A percentile compares a stretch with the other conserved stretches of the same genome.
Evolutionary conservation across 192 early-diverging fungal genomes (phyloP).

Genomic region (Mortierella claussenii): DNA sequence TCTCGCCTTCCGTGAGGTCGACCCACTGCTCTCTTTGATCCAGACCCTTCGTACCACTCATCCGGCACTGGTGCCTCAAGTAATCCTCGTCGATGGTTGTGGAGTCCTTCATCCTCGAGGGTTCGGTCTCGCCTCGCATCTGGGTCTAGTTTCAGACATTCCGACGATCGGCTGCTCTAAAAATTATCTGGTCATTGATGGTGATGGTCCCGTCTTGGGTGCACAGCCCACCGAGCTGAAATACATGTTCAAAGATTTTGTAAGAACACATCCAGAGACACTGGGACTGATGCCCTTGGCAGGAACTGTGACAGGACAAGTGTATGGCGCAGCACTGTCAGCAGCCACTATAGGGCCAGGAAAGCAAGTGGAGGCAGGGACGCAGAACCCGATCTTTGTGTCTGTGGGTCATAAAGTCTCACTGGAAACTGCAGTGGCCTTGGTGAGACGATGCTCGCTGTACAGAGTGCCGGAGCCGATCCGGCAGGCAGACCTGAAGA

Average conservation of each 20-base stretch:
- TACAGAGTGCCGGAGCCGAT: conserved; percentile 92
- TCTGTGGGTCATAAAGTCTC: conserved; percentile 83
- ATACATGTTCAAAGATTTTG: conserved; percentile 32
- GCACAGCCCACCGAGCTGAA: conserved; percentile 63
- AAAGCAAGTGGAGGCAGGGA: not conserved
- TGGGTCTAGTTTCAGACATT: conserved; percentile 76
- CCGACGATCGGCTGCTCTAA: conserved; percentile 92
- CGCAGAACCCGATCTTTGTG: conserved; percentile 87
- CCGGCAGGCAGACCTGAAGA: conserved; percentile 81
- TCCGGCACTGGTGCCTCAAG: conserved; percentile 76
- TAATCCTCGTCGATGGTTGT: conserved; percentile 90
- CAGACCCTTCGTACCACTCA: conserved; percentile 53
- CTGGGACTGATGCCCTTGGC: conserved; percentile 54
- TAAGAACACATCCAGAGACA: conserved; percentile 4
- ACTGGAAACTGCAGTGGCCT: conserved; percentile 71
- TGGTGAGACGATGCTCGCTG: conserved; percentile 71
- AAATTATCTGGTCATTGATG: conserved; percentile 85
- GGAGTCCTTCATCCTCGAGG: conserved; percentile 87
- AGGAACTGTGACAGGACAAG: conserved; percentile 58
- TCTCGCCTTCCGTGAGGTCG: conserved; percentile 92
- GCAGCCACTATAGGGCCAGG: conserved; percentile 13
- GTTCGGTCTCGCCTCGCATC: conserved; percentile 90
- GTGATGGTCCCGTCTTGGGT: conserved; percentile 62
- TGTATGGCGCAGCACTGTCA: conserved; percentile 56
- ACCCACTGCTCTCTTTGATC: conserved; percentile 69